phyloP scores from a whole-genome alignment of 352 stramenopile species.

The Phytophthora tubulina region DNA sequence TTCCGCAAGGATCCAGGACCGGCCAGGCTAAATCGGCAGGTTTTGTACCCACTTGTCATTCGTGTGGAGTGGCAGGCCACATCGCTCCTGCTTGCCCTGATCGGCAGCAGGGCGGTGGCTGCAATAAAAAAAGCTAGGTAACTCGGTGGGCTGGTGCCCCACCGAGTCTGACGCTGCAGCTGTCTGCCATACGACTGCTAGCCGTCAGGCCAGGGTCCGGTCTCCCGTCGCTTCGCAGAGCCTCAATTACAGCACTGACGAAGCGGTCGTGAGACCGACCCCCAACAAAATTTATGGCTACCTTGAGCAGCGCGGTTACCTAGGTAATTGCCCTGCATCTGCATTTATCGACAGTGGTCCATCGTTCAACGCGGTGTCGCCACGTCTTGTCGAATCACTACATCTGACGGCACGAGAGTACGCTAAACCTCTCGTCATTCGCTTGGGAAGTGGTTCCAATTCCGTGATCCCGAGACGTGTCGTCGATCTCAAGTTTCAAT shows the following conservation, averaged over 20 bases:
- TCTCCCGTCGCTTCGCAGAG: background rate
- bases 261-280: constrained; percentile 3
- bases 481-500: background rate
- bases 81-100: constrained; percentile 14
- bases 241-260: constrained; percentile 11
- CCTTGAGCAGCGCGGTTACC: constrained; percentile 8
- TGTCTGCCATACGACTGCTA: background rate
- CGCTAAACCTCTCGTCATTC: constrained; percentile 5
- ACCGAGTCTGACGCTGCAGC: background rate
- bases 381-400: background rate
- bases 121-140: constrained; percentile 9
- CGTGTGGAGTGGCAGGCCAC: background rate
- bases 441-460: background rate
- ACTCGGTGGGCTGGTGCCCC: background rate
- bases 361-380: constrained; percentile 9
- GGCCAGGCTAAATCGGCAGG: background rate
- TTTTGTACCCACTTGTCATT: constrained; percentile 1
- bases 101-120: background rate
- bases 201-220: constrained; percentile 4
- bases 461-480: background rate
- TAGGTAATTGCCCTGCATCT: background rate
- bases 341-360: constrained; percentile 19
- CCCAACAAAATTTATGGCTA: constrained; percentile 5
- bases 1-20: background rate
- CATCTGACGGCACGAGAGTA: constrained; percentile 2